Percentiles rank a stretch among this genome's conserved stretches.
phyloP scores from a whole-genome alignment of 495 filamentous ascomycete genomes.

The Podospora fimiseda region DNA sequence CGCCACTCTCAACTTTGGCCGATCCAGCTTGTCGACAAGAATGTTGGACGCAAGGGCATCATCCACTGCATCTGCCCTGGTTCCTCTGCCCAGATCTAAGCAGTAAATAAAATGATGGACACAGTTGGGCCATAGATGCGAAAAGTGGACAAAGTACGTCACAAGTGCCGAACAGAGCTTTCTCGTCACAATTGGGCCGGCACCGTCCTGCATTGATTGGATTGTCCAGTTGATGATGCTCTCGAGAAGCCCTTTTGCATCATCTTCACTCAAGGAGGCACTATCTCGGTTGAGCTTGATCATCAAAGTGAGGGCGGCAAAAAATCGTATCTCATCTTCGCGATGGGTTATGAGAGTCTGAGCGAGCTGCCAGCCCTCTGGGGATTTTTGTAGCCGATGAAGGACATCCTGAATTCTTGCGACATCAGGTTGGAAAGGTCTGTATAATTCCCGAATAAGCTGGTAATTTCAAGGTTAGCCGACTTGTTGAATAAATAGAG shows the following conservation, averaged over 20 bases:
- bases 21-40: constrained; percentile 49
- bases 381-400: constrained; percentile 65
- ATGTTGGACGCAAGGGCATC: constrained; percentile 44
- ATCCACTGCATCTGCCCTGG: constrained; percentile 43
- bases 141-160: constrained; percentile 69
- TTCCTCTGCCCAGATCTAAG: constrained; percentile 46
- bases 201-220: constrained; percentile 49
- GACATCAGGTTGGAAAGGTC: constrained; percentile 57
- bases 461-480: no score
- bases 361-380: constrained; percentile 79
- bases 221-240: constrained; percentile 65
- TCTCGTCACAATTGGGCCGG: constrained; percentile 60
- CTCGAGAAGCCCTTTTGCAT: constrained; percentile 57
- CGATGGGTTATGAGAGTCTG: constrained; percentile 59
- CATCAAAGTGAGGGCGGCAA: constrained; percentile 87
- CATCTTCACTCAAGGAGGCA: constrained; percentile 54
- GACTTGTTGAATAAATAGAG: no score
- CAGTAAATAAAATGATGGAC: constrained; percentile 63
- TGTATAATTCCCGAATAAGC: constrained; percentile 64
- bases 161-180: constrained; percentile 82
- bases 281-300: constrained; percentile 85
- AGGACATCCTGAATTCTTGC: constrained; percentile 68
- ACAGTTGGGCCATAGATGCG: constrained; percentile 60
- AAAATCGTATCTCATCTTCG: constrained; percentile 74
- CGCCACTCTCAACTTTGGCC: constrained; percentile 49